These are phyloP conservation scores for Clitoria ternatea DNA, from an alignment of 306 rosid genomes.

Conservation along the genomic window DNA sequence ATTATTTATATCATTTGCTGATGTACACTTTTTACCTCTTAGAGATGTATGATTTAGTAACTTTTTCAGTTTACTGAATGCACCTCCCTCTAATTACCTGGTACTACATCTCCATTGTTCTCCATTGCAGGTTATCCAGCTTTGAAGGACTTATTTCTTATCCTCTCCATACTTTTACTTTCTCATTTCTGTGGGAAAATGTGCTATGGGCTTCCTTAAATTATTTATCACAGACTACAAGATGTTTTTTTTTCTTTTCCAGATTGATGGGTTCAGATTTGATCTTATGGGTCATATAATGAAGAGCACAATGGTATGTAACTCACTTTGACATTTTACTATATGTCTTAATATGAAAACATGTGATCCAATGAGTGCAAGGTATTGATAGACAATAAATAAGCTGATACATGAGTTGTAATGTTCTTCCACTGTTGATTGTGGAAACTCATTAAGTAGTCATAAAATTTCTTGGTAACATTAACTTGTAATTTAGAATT, in stretches of 20 bases:
- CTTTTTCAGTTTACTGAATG: conserved; percentile 7
- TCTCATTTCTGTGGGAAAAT: background rate
- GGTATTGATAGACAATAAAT: background rate
- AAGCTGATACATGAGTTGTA: background rate
- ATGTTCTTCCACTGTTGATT: conserved; percentile 1
- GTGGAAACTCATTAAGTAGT: background rate
- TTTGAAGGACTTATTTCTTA: background rate
- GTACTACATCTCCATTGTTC: background rate
- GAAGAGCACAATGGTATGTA: conserved; percentile 89
- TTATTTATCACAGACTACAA: background rate
- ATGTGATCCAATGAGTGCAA: conserved; percentile 8
- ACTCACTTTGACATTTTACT: conserved; percentile 23
- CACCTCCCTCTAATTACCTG: background rate
- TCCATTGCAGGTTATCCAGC: background rate
- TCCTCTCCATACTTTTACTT: background rate
- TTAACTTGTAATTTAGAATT: background rate
- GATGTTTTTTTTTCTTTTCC: conserved; percentile 22
- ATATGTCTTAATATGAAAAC: background rate
- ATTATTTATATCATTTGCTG: conserved; percentile 26
- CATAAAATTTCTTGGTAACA: background rate
- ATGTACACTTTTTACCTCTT: conserved; percentile 6
- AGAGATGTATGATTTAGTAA: conserved; percentile 6
- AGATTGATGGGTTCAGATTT: conserved; percentile 98
- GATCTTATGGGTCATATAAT: conserved; percentile 98
- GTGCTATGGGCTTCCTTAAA: background rate